A percentile compares a stretch with the other conserved stretches of the same genome.
phyloP scores from a whole-genome alignment of 164 flowering plant species.

The Pachysandra terminalis region DNA sequence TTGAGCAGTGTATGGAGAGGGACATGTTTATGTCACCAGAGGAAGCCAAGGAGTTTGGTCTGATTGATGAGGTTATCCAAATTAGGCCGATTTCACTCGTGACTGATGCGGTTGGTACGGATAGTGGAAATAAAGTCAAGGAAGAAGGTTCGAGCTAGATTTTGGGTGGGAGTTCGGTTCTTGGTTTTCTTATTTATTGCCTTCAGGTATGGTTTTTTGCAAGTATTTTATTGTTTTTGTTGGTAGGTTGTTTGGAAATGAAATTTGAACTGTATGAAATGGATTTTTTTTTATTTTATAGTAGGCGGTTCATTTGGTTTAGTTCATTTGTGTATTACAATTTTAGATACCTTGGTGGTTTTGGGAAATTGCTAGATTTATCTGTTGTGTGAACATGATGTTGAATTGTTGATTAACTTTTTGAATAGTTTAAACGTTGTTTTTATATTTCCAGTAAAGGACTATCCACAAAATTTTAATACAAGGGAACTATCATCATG shows the following conservation, averaged over 20 bases:
- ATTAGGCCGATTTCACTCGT: slow-evolving; percentile 76
- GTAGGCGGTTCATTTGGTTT: background rate
- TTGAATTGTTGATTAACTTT: no score
- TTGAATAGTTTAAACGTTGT: no score
- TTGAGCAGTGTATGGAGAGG: slow-evolving; percentile 83
- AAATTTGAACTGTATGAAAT: slow-evolving; percentile 5
- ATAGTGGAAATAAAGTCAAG: slow-evolving; percentile 40
- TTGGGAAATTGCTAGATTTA: no score
- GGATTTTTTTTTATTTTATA: no score
- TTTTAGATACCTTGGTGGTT: no score
- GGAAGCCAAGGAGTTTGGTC: slow-evolving; percentile 92
- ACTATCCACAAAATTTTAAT: no score
- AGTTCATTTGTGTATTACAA: no score
- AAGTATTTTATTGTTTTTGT: background rate
- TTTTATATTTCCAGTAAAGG: no score
- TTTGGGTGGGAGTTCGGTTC: background rate
- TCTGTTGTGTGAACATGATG: no score
- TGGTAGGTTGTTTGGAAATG: background rate
- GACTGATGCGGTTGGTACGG: slow-evolving; percentile 66
- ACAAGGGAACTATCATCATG: no score
- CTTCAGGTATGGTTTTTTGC: slow-evolving; percentile 1
- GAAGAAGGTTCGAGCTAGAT: slow-evolving; percentile 28
- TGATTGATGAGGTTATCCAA: slow-evolving; percentile 88
- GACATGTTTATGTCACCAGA: slow-evolving; percentile 90
- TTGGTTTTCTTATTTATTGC: background rate